These are phyloP conservation scores for Epichloe sibirici DNA, from an alignment of 2,329 filamentous ascomycete species.

Conservation along the genomic window DNA sequence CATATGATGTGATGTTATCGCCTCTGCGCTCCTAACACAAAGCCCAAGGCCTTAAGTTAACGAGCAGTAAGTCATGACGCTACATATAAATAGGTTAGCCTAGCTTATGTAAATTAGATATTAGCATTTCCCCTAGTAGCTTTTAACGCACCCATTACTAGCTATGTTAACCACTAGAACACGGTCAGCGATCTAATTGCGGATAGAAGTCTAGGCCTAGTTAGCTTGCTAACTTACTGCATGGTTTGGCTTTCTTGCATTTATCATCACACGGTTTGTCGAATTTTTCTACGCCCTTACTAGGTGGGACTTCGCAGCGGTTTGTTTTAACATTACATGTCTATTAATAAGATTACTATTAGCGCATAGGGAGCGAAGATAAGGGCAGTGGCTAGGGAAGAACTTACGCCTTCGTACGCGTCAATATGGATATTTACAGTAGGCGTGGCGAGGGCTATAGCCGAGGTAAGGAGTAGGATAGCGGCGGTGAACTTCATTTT, in stretches of 20 bases:
- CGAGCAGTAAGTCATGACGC: too few species aligned
- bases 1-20: too few species aligned
- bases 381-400: background rate
- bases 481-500: constrained; percentile 2
- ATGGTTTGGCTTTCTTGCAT: background rate
- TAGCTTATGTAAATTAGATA: too few species aligned
- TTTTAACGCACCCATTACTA: background rate
- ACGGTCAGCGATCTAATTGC: background rate
- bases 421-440: background rate
- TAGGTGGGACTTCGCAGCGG: background rate
- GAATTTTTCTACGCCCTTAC: background rate
- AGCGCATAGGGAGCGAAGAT: background rate
- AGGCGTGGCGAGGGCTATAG: background rate
- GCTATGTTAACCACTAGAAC: background rate
- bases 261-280: background rate
- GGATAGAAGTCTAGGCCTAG: too few species aligned
- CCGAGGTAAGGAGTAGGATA: background rate
- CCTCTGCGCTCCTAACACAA: too few species aligned
- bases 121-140: too few species aligned
- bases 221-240: background rate
- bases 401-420: background rate
- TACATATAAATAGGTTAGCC: background rate
- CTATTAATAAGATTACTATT: too few species aligned
- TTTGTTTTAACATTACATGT: background rate
- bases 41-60: too few species aligned